Percentiles rank a stretch among this genome's conserved stretches.
Conservation (phyloP, 2,329 filamentous ascomycete species). For the Calonectria naviculata region DNA sequence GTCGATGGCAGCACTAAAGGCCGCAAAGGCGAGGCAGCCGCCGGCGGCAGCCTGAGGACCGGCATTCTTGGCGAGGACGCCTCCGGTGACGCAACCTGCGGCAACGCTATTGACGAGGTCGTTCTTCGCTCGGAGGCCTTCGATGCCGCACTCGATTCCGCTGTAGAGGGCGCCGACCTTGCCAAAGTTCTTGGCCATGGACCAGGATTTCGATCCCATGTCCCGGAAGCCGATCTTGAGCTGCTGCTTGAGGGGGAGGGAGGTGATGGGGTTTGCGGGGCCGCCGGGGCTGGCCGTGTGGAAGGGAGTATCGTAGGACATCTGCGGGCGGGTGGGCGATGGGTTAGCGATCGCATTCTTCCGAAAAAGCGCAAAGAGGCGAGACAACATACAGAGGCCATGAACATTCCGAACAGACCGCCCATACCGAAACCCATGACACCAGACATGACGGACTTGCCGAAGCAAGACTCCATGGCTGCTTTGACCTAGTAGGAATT, state of each 20-base stretch:
- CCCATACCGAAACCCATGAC: slow-evolving; percentile 95
- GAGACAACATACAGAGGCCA: slow-evolving; percentile 82
- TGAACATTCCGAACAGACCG: slow-evolving; percentile 95
- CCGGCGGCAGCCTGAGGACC: slow-evolving; percentile 90
- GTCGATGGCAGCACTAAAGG: slow-evolving; percentile 92
- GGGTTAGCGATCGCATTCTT: slow-evolving; percentile 25
- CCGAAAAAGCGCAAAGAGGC: neutral
- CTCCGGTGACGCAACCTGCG: slow-evolving; percentile 92
- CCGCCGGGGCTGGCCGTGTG: slow-evolving; percentile 59
- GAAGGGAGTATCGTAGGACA: slow-evolving; percentile 97
- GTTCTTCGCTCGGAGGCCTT: slow-evolving; percentile 93
- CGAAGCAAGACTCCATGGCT: slow-evolving; percentile 91
- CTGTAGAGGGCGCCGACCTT: slow-evolving; percentile 91
- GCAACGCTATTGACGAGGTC: slow-evolving; percentile 89
- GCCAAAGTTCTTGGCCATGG: slow-evolving; percentile 93
- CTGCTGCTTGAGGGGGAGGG: slow-evolving; percentile 87
- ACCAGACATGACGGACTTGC: slow-evolving; percentile 89
- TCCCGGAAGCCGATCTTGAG: slow-evolving; percentile 89
- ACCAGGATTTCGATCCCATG: slow-evolving; percentile 87
- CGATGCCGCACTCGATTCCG: slow-evolving; percentile 95
- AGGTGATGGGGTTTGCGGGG: slow-evolving; percentile 55
- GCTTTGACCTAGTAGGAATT: slow-evolving; percentile 75
- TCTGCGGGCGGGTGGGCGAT: slow-evolving; percentile 62
- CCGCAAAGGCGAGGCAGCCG: slow-evolving; percentile 93
- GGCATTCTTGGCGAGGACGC: slow-evolving; percentile 85